Conservation (phyloP, 805 yeast genomes). For the Spathaspora gorwiae region DNA sequence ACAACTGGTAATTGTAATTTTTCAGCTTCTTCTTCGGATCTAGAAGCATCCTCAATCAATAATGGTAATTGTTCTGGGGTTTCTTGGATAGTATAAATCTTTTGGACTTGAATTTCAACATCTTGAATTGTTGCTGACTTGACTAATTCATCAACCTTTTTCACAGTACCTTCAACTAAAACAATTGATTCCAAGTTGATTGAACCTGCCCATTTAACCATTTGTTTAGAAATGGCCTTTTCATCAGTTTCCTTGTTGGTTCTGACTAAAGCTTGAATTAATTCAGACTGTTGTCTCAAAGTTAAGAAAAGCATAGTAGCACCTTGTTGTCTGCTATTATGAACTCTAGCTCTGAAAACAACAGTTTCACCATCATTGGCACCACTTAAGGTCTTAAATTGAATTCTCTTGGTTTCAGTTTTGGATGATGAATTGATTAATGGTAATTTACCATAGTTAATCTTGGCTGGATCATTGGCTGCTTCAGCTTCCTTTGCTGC, state of each 20-base stretch:
- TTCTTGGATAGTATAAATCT: slow-evolving; percentile 73
- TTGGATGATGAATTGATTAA: slow-evolving; percentile 72
- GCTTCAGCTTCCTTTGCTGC: slow-evolving; percentile 66
- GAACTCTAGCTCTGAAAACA: slow-evolving; percentile 89
- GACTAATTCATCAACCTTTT: slow-evolving; percentile 79
- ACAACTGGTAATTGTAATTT: slow-evolving; percentile 89
- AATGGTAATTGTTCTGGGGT: slow-evolving; percentile 93
- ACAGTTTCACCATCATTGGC: slow-evolving; percentile 72
- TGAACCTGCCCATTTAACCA: slow-evolving; percentile 93
- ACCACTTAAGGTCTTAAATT: slow-evolving; percentile 53
- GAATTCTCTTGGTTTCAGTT: slow-evolving; percentile 61
- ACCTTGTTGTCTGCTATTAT: slow-evolving; percentile 91
- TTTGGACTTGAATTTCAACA: slow-evolving; percentile 73
- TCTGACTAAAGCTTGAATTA: slow-evolving; percentile 81
- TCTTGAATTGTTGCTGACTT: slow-evolving; percentile 90
- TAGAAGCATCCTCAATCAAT: slow-evolving; percentile 91
- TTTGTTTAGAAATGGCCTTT: slow-evolving; percentile 70
- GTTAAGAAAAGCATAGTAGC: slow-evolving; percentile 89
- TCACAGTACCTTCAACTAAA: slow-evolving; percentile 79
- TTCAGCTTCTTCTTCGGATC: slow-evolving; percentile 93
- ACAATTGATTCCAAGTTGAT: slow-evolving; percentile 89
- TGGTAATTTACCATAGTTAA: slow-evolving; percentile 85
- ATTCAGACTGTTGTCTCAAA: slow-evolving; percentile 81
- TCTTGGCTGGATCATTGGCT: slow-evolving; percentile 83
- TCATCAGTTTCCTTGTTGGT: slow-evolving; percentile 57